These are phyloP conservation scores for Knoxdaviesia proteae DNA, from an alignment of 2,329 filamentous ascomycete genomes.

Conservation along the genomic window DNA sequence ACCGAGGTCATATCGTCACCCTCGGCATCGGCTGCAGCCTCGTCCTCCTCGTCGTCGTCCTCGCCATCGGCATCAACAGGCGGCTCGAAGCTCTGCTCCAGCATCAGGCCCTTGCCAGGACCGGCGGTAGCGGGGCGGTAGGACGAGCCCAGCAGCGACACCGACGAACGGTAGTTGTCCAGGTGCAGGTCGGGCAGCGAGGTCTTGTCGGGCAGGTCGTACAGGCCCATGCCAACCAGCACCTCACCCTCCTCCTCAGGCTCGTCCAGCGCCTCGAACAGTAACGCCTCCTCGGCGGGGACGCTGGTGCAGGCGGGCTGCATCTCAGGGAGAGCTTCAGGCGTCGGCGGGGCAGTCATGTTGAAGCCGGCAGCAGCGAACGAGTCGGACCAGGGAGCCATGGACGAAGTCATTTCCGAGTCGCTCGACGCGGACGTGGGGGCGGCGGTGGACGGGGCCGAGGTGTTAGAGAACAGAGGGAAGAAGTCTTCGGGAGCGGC, in stretches of 20 bases:
- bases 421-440: neutral
- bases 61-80: conserved; percentile 41
- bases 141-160: conserved; percentile 30
- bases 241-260: conserved; percentile 47
- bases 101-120: conserved; percentile 50
- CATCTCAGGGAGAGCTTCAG: conserved; percentile 32
- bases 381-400: conserved; percentile 17
- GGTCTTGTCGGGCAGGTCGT: conserved; percentile 45
- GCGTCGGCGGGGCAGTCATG: conserved; percentile 34
- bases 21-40: conserved; percentile 17
- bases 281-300: conserved; percentile 26
- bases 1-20: conserved; percentile 9
- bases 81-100: conserved; percentile 63
- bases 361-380: conserved; percentile 23
- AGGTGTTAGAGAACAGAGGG: conserved; percentile 6
- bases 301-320: conserved; percentile 25
- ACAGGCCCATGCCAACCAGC: conserved; percentile 64
- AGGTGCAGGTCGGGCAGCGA: conserved; percentile 23
- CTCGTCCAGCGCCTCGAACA: conserved; percentile 28
- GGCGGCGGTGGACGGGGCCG: conserved; percentile 1
- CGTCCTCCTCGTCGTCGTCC: conserved; percentile 22
- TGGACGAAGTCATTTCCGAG: neutral
- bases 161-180: conserved; percentile 32
- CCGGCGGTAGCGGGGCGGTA: conserved; percentile 18
- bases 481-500: conserved; percentile 12